These are phyloP conservation scores for Boletus huronensis DNA, from an alignment of 768 basidiomycete species.

Conservation along the genomic window DNA sequence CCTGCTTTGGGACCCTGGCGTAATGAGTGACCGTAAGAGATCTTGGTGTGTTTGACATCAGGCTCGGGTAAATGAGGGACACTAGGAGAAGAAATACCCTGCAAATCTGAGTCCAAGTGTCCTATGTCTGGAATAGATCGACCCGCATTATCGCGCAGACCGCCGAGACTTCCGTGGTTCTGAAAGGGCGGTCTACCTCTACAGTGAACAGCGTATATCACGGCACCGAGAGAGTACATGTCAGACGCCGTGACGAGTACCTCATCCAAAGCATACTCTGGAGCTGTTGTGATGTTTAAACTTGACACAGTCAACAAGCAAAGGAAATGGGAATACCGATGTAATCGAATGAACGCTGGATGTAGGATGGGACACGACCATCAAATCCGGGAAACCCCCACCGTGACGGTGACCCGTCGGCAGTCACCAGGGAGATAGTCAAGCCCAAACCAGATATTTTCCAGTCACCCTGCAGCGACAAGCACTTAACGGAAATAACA, in stretches of 20 bases:
- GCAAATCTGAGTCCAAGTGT: conserved; percentile 65
- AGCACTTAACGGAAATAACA: background rate
- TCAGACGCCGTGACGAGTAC: conserved; percentile 83
- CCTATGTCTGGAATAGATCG: conserved; percentile 61
- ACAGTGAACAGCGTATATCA: conserved; percentile 89
- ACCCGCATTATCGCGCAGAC: conserved; percentile 66
- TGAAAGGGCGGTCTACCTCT: conserved; percentile 85
- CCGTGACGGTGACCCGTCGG: conserved; percentile 68
- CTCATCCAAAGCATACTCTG: conserved; percentile 93
- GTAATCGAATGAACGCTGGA: conserved; percentile 93
- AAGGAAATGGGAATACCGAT: conserved; percentile 54
- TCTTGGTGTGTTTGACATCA: conserved; percentile 40
- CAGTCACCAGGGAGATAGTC: conserved; percentile 68
- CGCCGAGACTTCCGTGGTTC: conserved; percentile 72
- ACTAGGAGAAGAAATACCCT: conserved; percentile 43
- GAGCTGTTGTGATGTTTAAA: conserved; percentile 50
- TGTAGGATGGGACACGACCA: conserved; percentile 68
- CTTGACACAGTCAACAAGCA: background rate
- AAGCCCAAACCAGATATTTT: conserved; percentile 89
- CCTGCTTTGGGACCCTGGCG: conserved; percentile 67
- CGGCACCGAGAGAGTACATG: conserved; percentile 88
- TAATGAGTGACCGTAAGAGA: conserved; percentile 76
- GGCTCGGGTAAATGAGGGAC: conserved; percentile 1
- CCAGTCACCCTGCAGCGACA: conserved; percentile 86
- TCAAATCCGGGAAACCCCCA: conserved; percentile 95